Base-by-base conservation (phyloP, 345 rosid species). In the Atalantia buxifolia region DNA sequence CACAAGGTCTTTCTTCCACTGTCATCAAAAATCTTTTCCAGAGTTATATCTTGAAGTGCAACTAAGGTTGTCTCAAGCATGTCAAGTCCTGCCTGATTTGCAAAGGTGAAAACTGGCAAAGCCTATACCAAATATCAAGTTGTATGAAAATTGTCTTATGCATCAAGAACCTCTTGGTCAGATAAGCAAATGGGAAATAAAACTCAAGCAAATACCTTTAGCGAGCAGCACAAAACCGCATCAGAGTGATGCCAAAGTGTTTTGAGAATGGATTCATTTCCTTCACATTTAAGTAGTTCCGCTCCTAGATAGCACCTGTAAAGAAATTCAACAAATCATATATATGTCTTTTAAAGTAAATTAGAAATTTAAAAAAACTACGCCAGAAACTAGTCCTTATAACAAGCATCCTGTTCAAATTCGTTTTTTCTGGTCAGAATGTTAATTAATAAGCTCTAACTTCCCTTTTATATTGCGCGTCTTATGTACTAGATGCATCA, bases 71-170 rank as follows among this genome's bases (percentile, higher is more conserved):
- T 96, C 89, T 96, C 99, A 28, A 96, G 90, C 99, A 96, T 94
- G 90, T 96, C 98, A 33, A 96, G 93, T 63, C 99, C 98, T 60
- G 98, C 98, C 77, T 96, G 99, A 82, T 96, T 96, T 27, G 97
- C 89, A 81, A 93, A 93, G 28, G 94, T 93, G 79, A 93, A 93
- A 59, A 89, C 86, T 4, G 93, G 93, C 75, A 83, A 81, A 60
- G 90, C 92, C 98, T 91, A 89, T 81, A 81, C 64, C 57, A 24
- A 40, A 77, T 64, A 69, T 70, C 28, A 36, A 55, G 57, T n/a
- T 27, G 53, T 53, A 33, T 42, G 48, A 25, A 6, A 42, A 48
- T 24, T 53, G n/a, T 30, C 18, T 13, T n/a, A 2, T 5, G 5
- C 6, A 25, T 67, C 31, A 5, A 66, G 25, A 35, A 33, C 8